These are phyloP conservation scores for Rhododendron kiyosumense DNA, from an alignment of 148 eudicot species.

Conservation along the genomic window DNA sequence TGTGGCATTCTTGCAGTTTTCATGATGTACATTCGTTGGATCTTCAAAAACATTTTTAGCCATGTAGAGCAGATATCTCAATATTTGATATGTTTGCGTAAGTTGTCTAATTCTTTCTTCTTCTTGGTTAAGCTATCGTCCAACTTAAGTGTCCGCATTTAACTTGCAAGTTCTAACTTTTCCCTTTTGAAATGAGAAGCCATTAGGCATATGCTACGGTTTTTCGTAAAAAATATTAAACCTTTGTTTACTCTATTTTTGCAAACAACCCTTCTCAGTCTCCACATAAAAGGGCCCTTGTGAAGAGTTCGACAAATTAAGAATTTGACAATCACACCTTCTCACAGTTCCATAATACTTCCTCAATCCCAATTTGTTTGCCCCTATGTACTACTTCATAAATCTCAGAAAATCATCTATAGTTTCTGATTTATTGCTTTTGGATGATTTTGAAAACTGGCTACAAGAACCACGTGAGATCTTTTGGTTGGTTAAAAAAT, in stretches of 20 bases:
- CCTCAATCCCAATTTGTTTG: background rate
- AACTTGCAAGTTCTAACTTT: background rate
- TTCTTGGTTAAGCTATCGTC: background rate
- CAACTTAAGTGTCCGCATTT: background rate
- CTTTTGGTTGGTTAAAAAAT: no score
- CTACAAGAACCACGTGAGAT: no score
- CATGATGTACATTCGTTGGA: constrained; percentile 57
- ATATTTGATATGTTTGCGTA: constrained; percentile 31
- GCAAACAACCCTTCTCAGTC: background rate
- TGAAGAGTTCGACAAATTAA: background rate
- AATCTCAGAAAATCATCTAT: no score
- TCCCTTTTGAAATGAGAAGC: background rate
- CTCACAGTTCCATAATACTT: background rate
- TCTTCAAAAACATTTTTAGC: constrained; percentile 73
- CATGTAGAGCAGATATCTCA: constrained; percentile 90
- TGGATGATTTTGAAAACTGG: no score
- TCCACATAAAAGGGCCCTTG: background rate
- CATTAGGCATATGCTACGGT: background rate
- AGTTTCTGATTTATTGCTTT: no score
- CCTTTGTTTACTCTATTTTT: background rate
- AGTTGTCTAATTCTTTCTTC: background rate
- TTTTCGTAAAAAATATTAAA: background rate
- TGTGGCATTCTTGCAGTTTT: constrained; percentile 54
- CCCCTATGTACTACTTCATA: background rate
- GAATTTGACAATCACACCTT: background rate